Base-by-base conservation (phyloP, 768 basidiomycete species). In the Chalciporus pseudorubinellus region DNA sequence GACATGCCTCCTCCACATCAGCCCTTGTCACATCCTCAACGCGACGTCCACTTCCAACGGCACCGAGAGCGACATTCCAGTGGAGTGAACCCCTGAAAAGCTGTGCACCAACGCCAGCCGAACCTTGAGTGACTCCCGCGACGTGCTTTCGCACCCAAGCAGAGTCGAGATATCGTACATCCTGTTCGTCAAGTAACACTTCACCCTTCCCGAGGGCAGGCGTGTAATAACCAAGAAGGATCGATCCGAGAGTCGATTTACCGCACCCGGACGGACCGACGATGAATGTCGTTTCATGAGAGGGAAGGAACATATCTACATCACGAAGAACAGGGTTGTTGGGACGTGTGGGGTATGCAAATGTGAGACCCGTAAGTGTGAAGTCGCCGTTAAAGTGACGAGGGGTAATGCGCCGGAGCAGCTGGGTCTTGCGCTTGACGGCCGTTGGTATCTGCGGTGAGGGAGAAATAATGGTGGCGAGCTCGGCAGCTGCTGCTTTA, bases 1-100 rank as follows among this genome's bases (percentile, higher is more conserved):
- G 75, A 62, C 93, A 95, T 0, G 92, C 95, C 14, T 83, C 79
- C 39, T 86, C 77, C 2, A 98, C 90, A 65, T 93, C 86, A 16
- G 75, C 72, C 33, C 83, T 71, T 1, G 79, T 79, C 18, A 84
- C 85, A 20, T 80, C 75, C 48, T 77, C 71, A 1, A 76, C 75
- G 4, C 63, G 56, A 26, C 76, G 67, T 18, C 64, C 59, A 57
- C 66, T 67, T 6, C 81, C 82, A 7, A 82, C 81, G 5, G 84
- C 70, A 4, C 85, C 92, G 52, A 95, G 79, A 0, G 89, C 88
- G 52, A 97, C 80, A 60, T 98, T 98, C 59, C 95, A 89, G 59
- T 88, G 86, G 1, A 98, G 74, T 12, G 74, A 85, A 61, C 84
- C 80, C 46, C 89, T 87, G 58, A 92, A 91, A 4, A 97, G 72